phyloP scores from a whole-genome alignment of 306 rosid genomes.

The Sechiopsis laciniata region DNA sequence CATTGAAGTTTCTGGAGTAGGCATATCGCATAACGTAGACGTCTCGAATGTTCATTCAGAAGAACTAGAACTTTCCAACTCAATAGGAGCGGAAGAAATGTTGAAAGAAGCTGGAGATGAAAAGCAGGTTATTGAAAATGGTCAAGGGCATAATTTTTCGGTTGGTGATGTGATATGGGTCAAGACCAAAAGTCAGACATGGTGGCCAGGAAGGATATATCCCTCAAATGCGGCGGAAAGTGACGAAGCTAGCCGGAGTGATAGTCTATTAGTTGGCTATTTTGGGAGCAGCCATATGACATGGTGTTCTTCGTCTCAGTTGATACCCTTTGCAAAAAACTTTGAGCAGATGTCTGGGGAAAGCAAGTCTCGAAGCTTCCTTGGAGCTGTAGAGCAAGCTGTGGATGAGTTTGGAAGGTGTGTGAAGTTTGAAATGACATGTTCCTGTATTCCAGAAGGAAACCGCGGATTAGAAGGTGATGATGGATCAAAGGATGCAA shows the following conservation, averaged over 20 bases:
- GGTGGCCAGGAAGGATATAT: slow-evolving; percentile 54
- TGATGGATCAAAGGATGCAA: slow-evolving; percentile 22
- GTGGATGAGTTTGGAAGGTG: slow-evolving; percentile 40
- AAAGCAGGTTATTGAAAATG: slow-evolving; percentile 22
- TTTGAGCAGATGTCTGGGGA: slow-evolving; percentile 33
- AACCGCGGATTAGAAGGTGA: slow-evolving; percentile 9
- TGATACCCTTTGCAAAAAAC: slow-evolving; percentile 35
- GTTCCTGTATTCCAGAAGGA: slow-evolving; percentile 28
- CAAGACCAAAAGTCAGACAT: slow-evolving; percentile 41
- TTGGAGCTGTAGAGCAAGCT: slow-evolving; percentile 51
- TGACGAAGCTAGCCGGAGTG: slow-evolving; percentile 20
- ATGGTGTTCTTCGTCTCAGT: slow-evolving; percentile 33
- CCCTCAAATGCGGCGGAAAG: slow-evolving; percentile 28
- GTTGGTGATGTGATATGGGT: slow-evolving; percentile 54
- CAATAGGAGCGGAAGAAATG: neutral
- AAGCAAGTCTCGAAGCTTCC: slow-evolving; percentile 38
- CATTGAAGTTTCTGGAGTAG: slow-evolving; percentile 31
- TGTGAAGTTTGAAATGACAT: slow-evolving; percentile 41
- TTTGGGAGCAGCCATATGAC: slow-evolving; percentile 38
- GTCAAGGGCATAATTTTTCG: slow-evolving; percentile 24
- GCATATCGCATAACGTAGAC: slow-evolving; percentile 35
- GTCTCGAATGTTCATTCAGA: slow-evolving; percentile 28
- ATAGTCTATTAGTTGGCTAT: slow-evolving; percentile 30
- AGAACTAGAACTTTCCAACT: slow-evolving; percentile 21
- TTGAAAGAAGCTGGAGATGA: slow-evolving; percentile 25